phyloP scores from a whole-genome alignment of 2,329 filamentous ascomycete genomes.

The Microascus cirrosus region DNA sequence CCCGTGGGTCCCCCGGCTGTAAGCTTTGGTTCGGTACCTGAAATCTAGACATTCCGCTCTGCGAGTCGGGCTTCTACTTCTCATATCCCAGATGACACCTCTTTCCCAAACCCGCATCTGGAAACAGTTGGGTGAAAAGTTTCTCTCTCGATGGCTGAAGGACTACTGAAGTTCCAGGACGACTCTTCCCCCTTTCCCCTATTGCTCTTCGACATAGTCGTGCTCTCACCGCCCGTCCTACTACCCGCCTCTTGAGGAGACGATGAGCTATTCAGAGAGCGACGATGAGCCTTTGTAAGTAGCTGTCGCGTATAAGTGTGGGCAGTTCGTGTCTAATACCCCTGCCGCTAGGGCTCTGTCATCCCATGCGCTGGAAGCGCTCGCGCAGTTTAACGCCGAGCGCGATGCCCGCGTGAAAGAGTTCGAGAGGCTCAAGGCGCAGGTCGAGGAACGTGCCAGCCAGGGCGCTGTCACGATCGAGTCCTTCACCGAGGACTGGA shows the following conservation, averaged over 20 bases:
- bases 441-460: constrained; percentile 37
- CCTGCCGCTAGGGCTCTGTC: constrained; percentile 45
- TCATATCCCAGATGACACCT: background rate
- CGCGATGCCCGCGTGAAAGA: constrained; percentile 53
- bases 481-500: constrained; percentile 70
- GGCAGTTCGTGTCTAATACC: background rate
- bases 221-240: background rate
- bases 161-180: background rate
- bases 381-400: constrained; percentile 65
- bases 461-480: constrained; percentile 45
- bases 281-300: constrained; percentile 38
- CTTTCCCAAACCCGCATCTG: background rate
- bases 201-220: background rate
- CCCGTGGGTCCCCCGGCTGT: background rate
- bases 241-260: background rate
- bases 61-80: background rate
- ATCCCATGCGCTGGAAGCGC: constrained; percentile 51
- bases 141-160: background rate
- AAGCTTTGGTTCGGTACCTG: background rate
- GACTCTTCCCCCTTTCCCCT: background rate
- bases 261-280: constrained; percentile 14
- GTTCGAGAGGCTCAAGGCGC: constrained; percentile 56
- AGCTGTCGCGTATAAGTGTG: too few relatives aligned
- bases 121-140: background rate
- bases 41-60: background rate